phyloP scores from a whole-genome alignment of 164 flowering plant species.

The Buxus sempervirens region DNA sequence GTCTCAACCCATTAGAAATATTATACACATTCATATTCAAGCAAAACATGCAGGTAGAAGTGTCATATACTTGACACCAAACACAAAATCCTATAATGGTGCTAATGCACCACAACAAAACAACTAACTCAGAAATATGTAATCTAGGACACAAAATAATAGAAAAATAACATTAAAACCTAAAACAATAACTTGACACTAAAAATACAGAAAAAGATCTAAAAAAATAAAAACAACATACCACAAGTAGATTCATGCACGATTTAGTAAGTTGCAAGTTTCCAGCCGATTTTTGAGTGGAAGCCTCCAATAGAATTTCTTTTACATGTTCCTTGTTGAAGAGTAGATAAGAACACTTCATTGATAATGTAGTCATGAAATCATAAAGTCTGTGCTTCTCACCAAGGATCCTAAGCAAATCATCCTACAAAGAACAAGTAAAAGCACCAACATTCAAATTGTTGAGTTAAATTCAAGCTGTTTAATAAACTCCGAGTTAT shows the following conservation, averaged over 20 bases:
- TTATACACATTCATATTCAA: too few species aligned
- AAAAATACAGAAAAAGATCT: too few species aligned
- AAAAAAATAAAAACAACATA: constrained; percentile 16
- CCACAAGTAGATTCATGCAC: constrained; percentile 88
- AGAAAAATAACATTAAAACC: too few species aligned
- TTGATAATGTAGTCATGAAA: constrained; percentile 62
- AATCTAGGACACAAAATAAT: background rate
- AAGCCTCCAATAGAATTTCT: constrained; percentile 61
- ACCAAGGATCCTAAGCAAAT: constrained; percentile 74
- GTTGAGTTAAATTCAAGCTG: too few species aligned
- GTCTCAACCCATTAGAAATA: too few species aligned
- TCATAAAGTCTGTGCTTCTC: constrained; percentile 82
- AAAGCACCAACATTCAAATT: too few species aligned
- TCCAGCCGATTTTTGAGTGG: constrained; percentile 54
- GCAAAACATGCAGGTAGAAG: too few species aligned
- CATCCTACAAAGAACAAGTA: constrained; percentile 57
- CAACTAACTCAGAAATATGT: background rate
- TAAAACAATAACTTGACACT: too few species aligned
- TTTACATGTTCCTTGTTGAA: constrained; percentile 89
- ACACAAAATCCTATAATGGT: too few species aligned
- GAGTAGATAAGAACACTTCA: constrained; percentile 79
- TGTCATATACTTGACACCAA: too few species aligned
- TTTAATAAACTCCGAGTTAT: background rate
- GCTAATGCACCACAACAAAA: too few species aligned
- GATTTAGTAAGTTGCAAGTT: constrained; percentile 38